Percentiles rank a stretch among this genome's conserved stretches.
Evolutionary conservation across 23 red algal species (phyloP).

Genomic region (Gracilariopsis chorda): DNA sequence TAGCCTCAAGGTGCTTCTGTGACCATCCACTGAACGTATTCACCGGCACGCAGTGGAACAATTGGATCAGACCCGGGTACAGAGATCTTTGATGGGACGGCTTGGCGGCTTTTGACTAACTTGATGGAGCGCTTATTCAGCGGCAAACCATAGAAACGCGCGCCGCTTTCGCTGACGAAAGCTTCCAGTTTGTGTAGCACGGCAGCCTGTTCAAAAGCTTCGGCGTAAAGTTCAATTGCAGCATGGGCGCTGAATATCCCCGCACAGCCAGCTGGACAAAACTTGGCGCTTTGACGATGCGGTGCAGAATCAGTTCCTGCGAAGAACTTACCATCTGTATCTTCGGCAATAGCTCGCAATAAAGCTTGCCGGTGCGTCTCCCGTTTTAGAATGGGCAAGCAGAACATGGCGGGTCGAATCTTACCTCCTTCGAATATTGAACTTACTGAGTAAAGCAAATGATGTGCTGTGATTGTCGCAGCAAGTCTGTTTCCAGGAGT

Average conservation of each 20-base stretch:
- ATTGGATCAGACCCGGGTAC: conserved; percentile 29
- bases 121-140: conserved; percentile 63
- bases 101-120: neutral
- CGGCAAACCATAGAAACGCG: conserved; percentile 80
- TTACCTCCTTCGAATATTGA: conserved; percentile 76
- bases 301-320: conserved; percentile 92
- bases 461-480: conserved; percentile 88
- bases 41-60: conserved; percentile 48
- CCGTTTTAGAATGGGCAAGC: conserved; percentile 91
- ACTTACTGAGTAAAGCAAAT: conserved; percentile 72
- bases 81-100: neutral
- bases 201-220: conserved; percentile 81
- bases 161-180: conserved; percentile 80
- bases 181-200: conserved; percentile 71
- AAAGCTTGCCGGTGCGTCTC: conserved; percentile 76
- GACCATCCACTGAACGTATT: conserved; percentile 40
- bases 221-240: conserved; percentile 84
- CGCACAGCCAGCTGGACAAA: conserved; percentile 52
- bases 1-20: neutral
- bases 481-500: conserved; percentile 51
- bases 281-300: conserved; percentile 58
- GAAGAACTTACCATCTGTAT: conserved; percentile 77
- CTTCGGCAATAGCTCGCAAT: conserved; percentile 58
- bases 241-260: conserved; percentile 72
- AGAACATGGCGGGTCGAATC: conserved; percentile 80